These are phyloP conservation scores for Henckelia pumila DNA, from an alignment of 257 asterid species.

Conservation along the genomic window DNA sequence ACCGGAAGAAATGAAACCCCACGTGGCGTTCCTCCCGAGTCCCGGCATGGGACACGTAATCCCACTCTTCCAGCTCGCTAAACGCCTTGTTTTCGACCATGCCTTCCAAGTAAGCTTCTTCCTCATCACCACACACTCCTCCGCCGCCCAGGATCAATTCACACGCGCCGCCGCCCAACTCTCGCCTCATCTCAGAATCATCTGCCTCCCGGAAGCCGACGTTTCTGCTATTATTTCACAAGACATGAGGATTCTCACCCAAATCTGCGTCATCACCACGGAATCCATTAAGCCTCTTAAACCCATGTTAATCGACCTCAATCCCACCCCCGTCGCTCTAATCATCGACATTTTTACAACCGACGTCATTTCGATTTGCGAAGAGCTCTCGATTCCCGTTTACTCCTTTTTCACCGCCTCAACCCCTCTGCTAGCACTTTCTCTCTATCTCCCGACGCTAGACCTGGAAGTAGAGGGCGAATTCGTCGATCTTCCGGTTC, in stretches of 20 bases:
- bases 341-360: constrained; percentile 38
- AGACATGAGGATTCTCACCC: constrained; percentile 30
- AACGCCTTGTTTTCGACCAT: constrained; percentile 27
- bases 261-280: constrained; percentile 18
- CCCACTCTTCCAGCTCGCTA: constrained; percentile 42
- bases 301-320: constrained; percentile 9
- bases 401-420: constrained; percentile 42
- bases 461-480: constrained; percentile 38
- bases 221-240: constrained; percentile 21
- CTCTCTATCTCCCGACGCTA: constrained; percentile 36
- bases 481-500: constrained; percentile 30
- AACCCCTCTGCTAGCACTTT: constrained; percentile 25
- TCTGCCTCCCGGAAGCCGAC: constrained; percentile 42
- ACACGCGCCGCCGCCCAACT: constrained; percentile 19
- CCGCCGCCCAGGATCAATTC: constrained; percentile 36
- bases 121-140: constrained; percentile 37
- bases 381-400: constrained; percentile 36
- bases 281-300: constrained; percentile 33
- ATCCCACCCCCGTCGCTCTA: constrained; percentile 25
- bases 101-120: constrained; percentile 39
- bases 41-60: constrained; percentile 52
- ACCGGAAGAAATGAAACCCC: constrained; percentile 22
- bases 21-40: constrained; percentile 41
- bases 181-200: constrained; percentile 21
- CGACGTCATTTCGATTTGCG: constrained; percentile 36